Base-by-base conservation (phyloP, 306 rosid species). In the Castanea crenata region DNA sequence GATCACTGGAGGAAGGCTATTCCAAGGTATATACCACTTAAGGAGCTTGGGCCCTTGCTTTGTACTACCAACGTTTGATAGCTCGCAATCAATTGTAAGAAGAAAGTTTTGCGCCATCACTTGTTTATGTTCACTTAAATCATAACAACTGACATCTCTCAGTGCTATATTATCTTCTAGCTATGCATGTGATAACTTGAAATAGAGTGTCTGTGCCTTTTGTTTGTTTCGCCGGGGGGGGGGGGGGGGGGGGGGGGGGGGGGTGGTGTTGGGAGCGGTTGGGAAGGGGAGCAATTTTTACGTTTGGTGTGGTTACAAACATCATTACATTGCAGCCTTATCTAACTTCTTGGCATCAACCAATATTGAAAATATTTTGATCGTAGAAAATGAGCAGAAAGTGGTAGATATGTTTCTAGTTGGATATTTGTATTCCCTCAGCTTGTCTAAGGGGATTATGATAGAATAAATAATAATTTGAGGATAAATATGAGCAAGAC, bases 1-100 rank as follows among this genome's bases (percentile, higher is more conserved):
- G 91, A 89, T 49, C 91, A 84, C 46, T 95, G 98, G 99, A 88
- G 87, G 86, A 89, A 78, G 73, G 87, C 93, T 83, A 84, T 85
- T 74, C 89, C 98, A 51, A 85, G 81, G 71, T 85, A 61, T 18
- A 78, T 95, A 76, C 90, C 85, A 76, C 90, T 94, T 65, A 89
- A 84, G 85, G 99, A 92, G 88, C 84, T 95, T 52, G 97, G 98
- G 64, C 94, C 99, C 18, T 80, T 95, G 83, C 97, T 95, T 85
- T 90, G 92, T 75, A 93, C 75, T 93, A 91, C 82, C 97, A 91
- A 62, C 90, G 94, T 55, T 86, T 84, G 74, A 80, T 93, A 79
- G 68, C 86, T 81, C 74, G 82, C 52, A 76, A 46, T 73, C 82
- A 87, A 74, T 67, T 87, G 98, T 91, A 91, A 90, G 94, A 75